Conservation (phyloP, 805 yeast genomes). For the Starmerella bacillaris region DNA sequence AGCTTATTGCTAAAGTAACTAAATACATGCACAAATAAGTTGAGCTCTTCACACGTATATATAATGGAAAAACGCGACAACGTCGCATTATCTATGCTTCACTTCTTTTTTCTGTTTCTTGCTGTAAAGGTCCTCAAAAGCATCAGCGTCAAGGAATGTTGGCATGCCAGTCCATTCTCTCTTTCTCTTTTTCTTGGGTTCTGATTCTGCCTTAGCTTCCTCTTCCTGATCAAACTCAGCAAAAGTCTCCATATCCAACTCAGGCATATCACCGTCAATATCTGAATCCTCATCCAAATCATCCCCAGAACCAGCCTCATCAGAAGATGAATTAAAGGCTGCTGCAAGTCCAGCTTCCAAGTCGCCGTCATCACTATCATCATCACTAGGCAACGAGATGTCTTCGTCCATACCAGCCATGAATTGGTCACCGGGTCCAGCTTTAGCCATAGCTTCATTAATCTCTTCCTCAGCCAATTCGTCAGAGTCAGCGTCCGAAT, state of each 20-base stretch:
- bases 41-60: too few relatives aligned
- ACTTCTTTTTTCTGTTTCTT: not conserved
- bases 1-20: not conserved
- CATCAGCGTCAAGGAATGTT: constrained; percentile 18
- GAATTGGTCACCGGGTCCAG: constrained; percentile 59
- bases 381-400: constrained; percentile 16
- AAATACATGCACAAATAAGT: too few relatives aligned
- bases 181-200: constrained; percentile 14
- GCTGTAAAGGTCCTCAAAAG: constrained; percentile 14
- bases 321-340: constrained; percentile 14
- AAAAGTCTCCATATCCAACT: constrained; percentile 4
- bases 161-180: constrained; percentile 17
- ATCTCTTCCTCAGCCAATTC: constrained; percentile 45
- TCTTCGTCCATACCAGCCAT: constrained; percentile 36
- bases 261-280: constrained; percentile 24
- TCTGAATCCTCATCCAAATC: constrained; percentile 34
- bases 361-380: constrained; percentile 29
- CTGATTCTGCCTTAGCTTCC: constrained; percentile 1
- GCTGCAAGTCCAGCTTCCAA: constrained; percentile 21
- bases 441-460: constrained; percentile 62
- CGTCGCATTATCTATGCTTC: too few relatives aligned
- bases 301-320: constrained; percentile 16
- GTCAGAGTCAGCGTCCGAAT: constrained; percentile 26
- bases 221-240: constrained; percentile 6
- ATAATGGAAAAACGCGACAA: too few relatives aligned